Base-by-base conservation (phyloP, 345 rosid genomes). In the Rubroshorea leprosula region DNA sequence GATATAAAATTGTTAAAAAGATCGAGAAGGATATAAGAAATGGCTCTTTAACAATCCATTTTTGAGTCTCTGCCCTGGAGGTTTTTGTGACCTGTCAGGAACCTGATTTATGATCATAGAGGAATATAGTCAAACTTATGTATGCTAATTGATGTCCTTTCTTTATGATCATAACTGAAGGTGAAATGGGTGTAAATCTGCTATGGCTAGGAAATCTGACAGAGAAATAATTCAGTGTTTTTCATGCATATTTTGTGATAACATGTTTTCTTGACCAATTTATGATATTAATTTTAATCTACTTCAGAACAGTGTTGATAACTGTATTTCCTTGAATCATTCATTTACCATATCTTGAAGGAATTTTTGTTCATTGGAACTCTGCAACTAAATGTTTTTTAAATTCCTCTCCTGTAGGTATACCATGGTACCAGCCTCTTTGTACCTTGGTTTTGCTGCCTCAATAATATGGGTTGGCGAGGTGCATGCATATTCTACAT, bases 401-500 rank as follows among this genome's bases (percentile, higher is more conserved):
- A 0, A 15, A 16, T 54, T 21, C 49, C 51, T 26, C 60, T 61
- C 29, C 48, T 66, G 5, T 59, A 90, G 98, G 98, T 70, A 74
- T 58, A 88, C 96, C 5, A 84, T 91, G 95, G 76, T 91, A 35
- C 95, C 95, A 6, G 87, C 89, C 62, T 86, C 95, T 52, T 38
- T 89, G 29, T 91, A 86, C 64, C 88, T 91, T 60, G 98, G 96
- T 16, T 91, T 91, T 74, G 66, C 89, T 26, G 88, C 98, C 64
- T 91, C 98, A 25, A 81, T 91, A 15, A 84, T 88, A 62, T 91
- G 98, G 96, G 93, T 91, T 64, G 98, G 96, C 64, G 77, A 92
- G 96, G 98, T 92, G 66, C 47, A 43, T 56, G 22, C 55, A 20
- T 67, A 57, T 25, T 74, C 55, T 13, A 13, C 41, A 23, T 55